Evolutionary conservation across 345 rosid genomes (phyloP).

Genomic region (Pelargonium nanum): DNA sequence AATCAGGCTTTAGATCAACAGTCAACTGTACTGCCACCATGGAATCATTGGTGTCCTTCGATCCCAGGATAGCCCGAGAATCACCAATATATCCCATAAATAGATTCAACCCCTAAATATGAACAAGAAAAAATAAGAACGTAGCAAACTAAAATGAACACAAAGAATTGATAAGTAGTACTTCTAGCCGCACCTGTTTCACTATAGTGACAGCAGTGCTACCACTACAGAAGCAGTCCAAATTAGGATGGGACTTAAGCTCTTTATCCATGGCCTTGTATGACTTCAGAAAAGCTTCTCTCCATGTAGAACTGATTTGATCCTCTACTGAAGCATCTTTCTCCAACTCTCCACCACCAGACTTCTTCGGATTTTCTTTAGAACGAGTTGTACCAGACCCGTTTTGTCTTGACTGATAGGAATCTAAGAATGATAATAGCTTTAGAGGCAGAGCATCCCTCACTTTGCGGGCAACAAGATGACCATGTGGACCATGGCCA

Average conservation of each 20-base stretch:
- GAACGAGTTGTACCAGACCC: slow-evolving; percentile 38
- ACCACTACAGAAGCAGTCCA: slow-evolving; percentile 99
- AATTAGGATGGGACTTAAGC: slow-evolving; percentile 80
- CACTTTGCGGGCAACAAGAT: slow-evolving; percentile 93
- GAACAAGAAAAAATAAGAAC: background rate
- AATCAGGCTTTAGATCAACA: slow-evolving; percentile 94
- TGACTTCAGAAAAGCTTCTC: slow-evolving; percentile 77
- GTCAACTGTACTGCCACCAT: slow-evolving; percentile 88
- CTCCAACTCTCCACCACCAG: slow-evolving; percentile 35
- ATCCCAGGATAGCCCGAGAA: slow-evolving; percentile 94
- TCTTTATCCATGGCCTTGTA: slow-evolving; percentile 97
- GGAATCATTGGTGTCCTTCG: slow-evolving; percentile 62
- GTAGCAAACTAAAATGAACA: background rate
- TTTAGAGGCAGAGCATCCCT: slow-evolving; percentile 83
- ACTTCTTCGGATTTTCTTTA: slow-evolving; percentile 37
- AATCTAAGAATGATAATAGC: slow-evolving; percentile 50
- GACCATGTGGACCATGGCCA: slow-evolving; percentile 99
- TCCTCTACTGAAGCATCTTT: slow-evolving; percentile 31
- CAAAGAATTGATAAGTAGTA: background rate
- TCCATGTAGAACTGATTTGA: slow-evolving; percentile 41
- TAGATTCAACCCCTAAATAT: slow-evolving; percentile 70
- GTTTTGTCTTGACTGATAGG: slow-evolving; percentile 43
- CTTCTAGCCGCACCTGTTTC: slow-evolving; percentile 56
- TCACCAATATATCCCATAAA: slow-evolving; percentile 97
- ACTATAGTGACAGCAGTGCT: slow-evolving; percentile 86